phyloP scores from a whole-genome alignment of 73 alveolate genomes.

The Effrenium voratum region DNA sequence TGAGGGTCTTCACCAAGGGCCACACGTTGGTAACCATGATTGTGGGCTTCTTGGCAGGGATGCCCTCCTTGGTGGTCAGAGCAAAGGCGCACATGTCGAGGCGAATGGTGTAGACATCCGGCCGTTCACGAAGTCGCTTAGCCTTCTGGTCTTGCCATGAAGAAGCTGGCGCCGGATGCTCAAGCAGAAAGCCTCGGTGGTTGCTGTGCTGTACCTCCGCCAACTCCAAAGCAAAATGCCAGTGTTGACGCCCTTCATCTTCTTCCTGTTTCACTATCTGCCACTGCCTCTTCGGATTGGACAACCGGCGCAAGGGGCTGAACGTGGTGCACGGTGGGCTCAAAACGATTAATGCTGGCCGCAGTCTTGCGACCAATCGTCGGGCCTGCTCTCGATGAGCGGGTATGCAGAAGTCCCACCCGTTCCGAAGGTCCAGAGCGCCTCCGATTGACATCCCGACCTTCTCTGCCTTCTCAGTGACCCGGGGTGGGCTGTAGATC shows the following conservation, averaged over 20 bases:
- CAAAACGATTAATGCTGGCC: too few relatives aligned
- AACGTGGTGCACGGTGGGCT: too few relatives aligned
- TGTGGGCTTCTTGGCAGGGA: not conserved
- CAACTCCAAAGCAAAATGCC: not conserved
- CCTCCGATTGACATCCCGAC: too few relatives aligned
- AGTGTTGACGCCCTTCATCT: not conserved
- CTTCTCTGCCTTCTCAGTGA: too few relatives aligned
- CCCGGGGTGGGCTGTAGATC: too few relatives aligned
- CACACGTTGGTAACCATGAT: not conserved
- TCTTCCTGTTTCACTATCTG: too few relatives aligned
- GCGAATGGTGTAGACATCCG: not conserved
- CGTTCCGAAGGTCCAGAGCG: too few relatives aligned
- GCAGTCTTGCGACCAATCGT: too few relatives aligned
- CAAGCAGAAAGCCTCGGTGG: conserved; percentile 8
- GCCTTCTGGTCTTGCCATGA: not conserved
- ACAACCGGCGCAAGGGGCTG: too few relatives aligned
- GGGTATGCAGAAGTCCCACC: too few relatives aligned
- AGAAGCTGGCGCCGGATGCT: not conserved
- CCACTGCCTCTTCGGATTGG: too few relatives aligned
- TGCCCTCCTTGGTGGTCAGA: not conserved
- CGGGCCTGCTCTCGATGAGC: too few relatives aligned
- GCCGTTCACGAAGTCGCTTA: not conserved
- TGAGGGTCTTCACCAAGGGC: not conserved
- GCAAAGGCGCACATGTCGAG: not conserved
- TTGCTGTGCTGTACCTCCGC: not conserved